These are phyloP conservation scores for Blastobotrys ciferrii DNA, from an alignment of 1,139 yeast species.

Conservation along the genomic window DNA sequence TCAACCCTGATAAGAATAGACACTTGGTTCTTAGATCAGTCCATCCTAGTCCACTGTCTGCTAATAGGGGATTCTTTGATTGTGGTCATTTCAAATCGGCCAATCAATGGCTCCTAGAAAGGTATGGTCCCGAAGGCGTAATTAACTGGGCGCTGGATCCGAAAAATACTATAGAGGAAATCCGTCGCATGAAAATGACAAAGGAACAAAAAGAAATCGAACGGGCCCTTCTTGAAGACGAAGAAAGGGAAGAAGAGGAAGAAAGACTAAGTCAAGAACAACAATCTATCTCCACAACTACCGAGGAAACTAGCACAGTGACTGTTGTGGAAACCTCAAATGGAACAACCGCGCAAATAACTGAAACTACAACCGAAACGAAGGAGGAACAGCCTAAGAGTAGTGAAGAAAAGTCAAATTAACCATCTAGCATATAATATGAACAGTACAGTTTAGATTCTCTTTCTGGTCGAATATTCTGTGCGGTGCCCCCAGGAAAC, in stretches of 20 bases:
- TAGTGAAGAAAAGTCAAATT: neutral
- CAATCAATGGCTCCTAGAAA: constrained; percentile 65
- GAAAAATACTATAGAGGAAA: constrained; percentile 64
- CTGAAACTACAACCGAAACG: neutral
- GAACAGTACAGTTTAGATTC: too few species aligned
- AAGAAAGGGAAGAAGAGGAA: constrained; percentile 13
- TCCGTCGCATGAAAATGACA: constrained; percentile 16
- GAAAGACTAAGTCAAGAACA: neutral
- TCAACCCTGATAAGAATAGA: constrained; percentile 34
- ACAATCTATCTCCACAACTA: neutral
- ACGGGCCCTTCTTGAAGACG: constrained; percentile 1
- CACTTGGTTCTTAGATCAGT: constrained; percentile 63
- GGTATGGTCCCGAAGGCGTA: constrained; percentile 44
- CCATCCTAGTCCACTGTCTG: constrained; percentile 95
- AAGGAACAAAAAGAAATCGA: constrained; percentile 10
- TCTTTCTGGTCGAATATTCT: too few species aligned
- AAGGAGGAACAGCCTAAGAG: neutral
- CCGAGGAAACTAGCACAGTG: too few species aligned
- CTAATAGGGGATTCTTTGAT: constrained; percentile 77
- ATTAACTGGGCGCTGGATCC: constrained; percentile 65
- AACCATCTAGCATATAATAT: too few species aligned
- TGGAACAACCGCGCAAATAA: neutral
- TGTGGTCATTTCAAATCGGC: constrained; percentile 68
- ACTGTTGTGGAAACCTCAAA: neutral
- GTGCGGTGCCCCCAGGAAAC: neutral